These are phyloP conservation scores for Chimonanthus salicifolius DNA, from an alignment of 164 flowering plant species.

Conservation along the genomic window DNA sequence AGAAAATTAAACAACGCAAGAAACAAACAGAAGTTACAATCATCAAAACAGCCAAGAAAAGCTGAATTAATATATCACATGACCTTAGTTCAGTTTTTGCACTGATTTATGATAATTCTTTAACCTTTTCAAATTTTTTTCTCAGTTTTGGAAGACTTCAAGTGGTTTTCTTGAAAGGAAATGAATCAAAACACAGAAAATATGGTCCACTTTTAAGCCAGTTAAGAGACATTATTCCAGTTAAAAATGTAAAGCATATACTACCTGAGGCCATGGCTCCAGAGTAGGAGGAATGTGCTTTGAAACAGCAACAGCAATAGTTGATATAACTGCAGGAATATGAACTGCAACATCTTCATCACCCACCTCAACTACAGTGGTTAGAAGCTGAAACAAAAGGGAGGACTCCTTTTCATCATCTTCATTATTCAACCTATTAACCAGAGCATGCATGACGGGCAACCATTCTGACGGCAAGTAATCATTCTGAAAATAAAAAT, in stretches of 20 bases:
- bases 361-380: conserved; percentile 55
- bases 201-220: neutral
- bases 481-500: conserved; percentile 49
- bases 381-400: conserved; percentile 53
- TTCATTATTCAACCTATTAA: conserved; percentile 35
- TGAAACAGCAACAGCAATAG: conserved; percentile 34
- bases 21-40: neutral
- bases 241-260: conserved; percentile 1
- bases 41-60: neutral
- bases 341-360: conserved; percentile 48
- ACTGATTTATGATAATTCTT: too few relatives aligned
- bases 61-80: neutral
- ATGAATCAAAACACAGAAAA: neutral
- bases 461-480: conserved; percentile 75
- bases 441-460: conserved; percentile 59
- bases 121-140: too few relatives aligned
- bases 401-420: conserved; percentile 53
- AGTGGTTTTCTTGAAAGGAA: neutral
- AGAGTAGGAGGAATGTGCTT: conserved; percentile 42
- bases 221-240: neutral
- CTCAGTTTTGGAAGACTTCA: too few relatives aligned
- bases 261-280: conserved; percentile 75
- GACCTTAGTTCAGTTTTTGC: too few relatives aligned
- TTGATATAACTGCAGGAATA: conserved; percentile 44
- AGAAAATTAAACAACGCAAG: neutral